Evolutionary conservation across 352 stramenopile species (phyloP), one percentile per base, ranked within the genome.

Genomic region (Pythium oligandrum): DNA sequence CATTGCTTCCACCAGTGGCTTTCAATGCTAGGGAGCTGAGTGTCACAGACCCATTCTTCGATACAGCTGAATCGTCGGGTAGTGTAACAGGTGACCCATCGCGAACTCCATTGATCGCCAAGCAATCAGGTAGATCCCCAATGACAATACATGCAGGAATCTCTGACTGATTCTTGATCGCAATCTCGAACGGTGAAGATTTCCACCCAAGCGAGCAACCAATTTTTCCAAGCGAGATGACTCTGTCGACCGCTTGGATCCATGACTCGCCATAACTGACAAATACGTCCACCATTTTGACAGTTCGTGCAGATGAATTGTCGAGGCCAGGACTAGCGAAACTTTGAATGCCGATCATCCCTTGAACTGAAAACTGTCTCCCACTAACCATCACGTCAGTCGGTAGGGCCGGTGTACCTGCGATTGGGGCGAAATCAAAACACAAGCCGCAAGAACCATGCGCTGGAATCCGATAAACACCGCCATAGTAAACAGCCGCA

Each of bases 151-250:
- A 78, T 44, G 82, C 64, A 30, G 59, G 46, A 4, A 92, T 55
- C 9, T 93, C 83, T 5, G 83, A 90, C 3, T 64, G 54, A 42
- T 95, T 95, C 48, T 72, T 79, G 40, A 94, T 61, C 0, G 57
- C 64, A 34, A 94, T 17, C 5, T 86, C 63, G 57, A 95, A 95
- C 11, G 51, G 64, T 0, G 73, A 86, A 10, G 75, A 75, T 57
- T 78, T 80, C 83, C 83, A 93, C 3, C 79, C 78, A 50, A 88
- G 72, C 5, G 71, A 77, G 51, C 91, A 94, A 2, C 83, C 82
- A 53, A 95, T 83, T 52, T 95, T 95, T 40, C 86, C 86, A 32
- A 95, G 61, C 34, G 70, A 71, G 17, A 94, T 44, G 9, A 48
- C 44, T 17, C 71, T 83, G 12, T 90, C 74, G 11, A 50, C n/a